phyloP scores from a whole-genome alignment of 352 stramenopile genomes.

The Pythium utonaiense region DNA sequence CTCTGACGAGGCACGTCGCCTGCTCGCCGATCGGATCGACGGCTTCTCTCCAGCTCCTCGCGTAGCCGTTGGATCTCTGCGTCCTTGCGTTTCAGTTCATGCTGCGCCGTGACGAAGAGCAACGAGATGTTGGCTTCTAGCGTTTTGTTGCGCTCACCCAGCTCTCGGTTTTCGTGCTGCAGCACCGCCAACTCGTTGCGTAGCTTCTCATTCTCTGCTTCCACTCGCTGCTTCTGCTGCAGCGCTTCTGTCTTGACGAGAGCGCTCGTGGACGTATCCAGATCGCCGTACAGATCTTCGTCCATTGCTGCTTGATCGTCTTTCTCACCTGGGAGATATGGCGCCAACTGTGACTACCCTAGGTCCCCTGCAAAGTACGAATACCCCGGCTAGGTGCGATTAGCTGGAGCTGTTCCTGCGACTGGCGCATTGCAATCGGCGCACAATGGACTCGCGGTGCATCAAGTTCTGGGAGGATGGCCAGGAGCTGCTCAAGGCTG shows the following conservation, averaged over 20 bases:
- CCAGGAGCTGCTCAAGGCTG: slow-evolving; percentile 40
- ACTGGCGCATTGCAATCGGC: not conserved
- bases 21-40: not conserved
- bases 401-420: not conserved
- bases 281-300: slow-evolving; percentile 76
- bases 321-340: not conserved
- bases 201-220: slow-evolving; percentile 52
- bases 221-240: slow-evolving; percentile 46
- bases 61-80: slow-evolving; percentile 71
- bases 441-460: slow-evolving; percentile 57
- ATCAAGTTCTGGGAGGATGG: slow-evolving; percentile 79
- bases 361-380: not conserved
- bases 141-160: slow-evolving; percentile 53
- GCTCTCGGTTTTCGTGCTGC: slow-evolving; percentile 54
- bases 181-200: slow-evolving; percentile 53
- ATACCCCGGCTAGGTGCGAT: not conserved
- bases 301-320: slow-evolving; percentile 14
- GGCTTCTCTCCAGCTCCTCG: slow-evolving; percentile 32
- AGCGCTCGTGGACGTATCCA: slow-evolving; percentile 74
- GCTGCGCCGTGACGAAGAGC: slow-evolving; percentile 70
- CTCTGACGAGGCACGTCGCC: not conserved
- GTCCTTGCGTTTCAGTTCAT: slow-evolving; percentile 76
- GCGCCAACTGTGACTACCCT: slow-evolving; percentile 2
- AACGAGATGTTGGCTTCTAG: slow-evolving; percentile 73
- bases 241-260: slow-evolving; percentile 62